Percentiles rank a stretch among this genome's conserved stretches.
Conservation (phyloP, 176 grass and related monocot species). For the Triticum monococcum region DNA sequence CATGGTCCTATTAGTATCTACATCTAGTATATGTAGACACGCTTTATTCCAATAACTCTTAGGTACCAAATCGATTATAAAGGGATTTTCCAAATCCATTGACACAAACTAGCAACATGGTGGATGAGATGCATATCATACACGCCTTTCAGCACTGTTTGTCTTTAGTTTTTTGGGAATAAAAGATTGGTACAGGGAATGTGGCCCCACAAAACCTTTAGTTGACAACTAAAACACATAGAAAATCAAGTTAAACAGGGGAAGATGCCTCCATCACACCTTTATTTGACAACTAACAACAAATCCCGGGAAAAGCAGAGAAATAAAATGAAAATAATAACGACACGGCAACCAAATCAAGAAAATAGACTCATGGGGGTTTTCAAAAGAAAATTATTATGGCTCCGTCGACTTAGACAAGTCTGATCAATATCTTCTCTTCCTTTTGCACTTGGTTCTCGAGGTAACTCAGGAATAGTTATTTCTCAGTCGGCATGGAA, state of each 20-base stretch:
- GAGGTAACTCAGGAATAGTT: neutral
- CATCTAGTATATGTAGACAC: neutral
- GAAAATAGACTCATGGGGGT: neutral
- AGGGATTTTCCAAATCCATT: neutral
- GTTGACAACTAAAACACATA: slow-evolving; percentile 17
- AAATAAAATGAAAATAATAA: neutral
- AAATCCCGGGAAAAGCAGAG: neutral
- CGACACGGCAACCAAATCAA: neutral
- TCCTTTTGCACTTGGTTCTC: no score
- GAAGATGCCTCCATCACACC: neutral
- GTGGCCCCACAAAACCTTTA: neutral
- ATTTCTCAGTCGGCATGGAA: neutral
- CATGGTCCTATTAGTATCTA: neutral
- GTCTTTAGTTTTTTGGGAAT: neutral
- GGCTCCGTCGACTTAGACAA: neutral
- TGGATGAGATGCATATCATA: neutral
- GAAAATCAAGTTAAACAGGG: slow-evolving; percentile 13
- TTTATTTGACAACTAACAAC: slow-evolving; percentile 10
- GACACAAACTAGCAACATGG: slow-evolving; percentile 12
- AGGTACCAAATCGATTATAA: neutral
- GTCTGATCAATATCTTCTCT: neutral
- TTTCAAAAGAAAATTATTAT: neutral
- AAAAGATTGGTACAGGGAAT: neutral
- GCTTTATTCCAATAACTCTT: neutral
- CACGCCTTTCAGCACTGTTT: slow-evolving; percentile 14